Percentiles rank a stretch among this genome's conserved stretches.
Conservation (phyloP, 2,329 filamentous ascomycete genomes). For the Aspergillus sp. region DNA sequence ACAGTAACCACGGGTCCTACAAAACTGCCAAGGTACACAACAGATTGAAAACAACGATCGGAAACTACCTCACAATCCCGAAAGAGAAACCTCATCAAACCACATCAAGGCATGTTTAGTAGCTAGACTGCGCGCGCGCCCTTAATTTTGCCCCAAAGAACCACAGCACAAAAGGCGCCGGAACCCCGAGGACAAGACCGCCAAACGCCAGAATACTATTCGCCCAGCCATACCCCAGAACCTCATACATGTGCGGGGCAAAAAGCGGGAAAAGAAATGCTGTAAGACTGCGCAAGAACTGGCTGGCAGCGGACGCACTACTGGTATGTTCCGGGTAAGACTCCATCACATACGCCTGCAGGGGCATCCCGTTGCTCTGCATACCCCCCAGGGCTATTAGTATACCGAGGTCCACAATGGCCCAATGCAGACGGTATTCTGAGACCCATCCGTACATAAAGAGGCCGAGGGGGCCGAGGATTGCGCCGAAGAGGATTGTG, state of each 20-base stretch:
- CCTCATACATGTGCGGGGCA: conserved; percentile 38
- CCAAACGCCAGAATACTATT: conserved; percentile 46
- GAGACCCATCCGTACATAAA: conserved; percentile 55
- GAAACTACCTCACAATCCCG: too few relatives aligned
- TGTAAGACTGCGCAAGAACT: conserved; percentile 4
- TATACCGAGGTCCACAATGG: conserved; percentile 46
- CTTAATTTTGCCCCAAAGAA: conserved; percentile 45
- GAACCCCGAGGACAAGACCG: conserved; percentile 30
- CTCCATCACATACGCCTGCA: conserved; percentile 33
- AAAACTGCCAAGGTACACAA: too few relatives aligned
- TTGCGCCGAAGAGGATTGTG: conserved; percentile 51
- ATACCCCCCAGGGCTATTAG: conserved; percentile 45
- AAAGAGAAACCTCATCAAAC: too few relatives aligned
- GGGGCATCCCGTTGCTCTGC: conserved; percentile 17
- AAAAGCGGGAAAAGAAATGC: conserved; percentile 8
- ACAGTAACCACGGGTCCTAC: too few relatives aligned
- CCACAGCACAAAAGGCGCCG: conserved; percentile 49
- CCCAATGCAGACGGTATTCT: conserved; percentile 45
- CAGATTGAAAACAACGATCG: too few relatives aligned
- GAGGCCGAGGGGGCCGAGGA: conserved; percentile 50
- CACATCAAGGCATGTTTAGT: too few relatives aligned
- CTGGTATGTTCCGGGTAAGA: conserved; percentile 50
- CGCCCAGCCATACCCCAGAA: conserved; percentile 40
- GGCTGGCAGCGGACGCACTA: conserved; percentile 41
- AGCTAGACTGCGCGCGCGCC: neutral